Evolutionary conservation across 2,329 filamentous ascomycete genomes (phyloP).

Genomic region (Alternaria alternata): DNA sequence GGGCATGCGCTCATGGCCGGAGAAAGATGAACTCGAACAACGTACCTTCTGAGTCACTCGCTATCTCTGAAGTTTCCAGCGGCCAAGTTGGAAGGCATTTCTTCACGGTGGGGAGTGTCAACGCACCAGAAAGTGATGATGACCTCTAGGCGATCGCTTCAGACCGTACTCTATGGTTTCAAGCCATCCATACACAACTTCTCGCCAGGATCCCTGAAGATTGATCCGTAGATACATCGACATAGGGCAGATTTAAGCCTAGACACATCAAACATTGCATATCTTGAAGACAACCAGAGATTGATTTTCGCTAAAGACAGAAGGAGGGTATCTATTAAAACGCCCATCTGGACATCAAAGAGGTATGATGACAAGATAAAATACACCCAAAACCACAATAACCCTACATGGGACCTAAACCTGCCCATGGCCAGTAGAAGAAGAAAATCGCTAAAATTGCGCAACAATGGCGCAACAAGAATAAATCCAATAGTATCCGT

Average conservation of each 20-base stretch:
- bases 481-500: background rate
- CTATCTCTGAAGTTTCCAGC: background rate
- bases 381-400: background rate
- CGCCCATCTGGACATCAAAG: background rate
- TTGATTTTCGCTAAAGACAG: background rate
- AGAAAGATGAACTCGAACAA: background rate
- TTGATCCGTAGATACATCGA: too few relatives aligned
- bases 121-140: background rate
- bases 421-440: background rate
- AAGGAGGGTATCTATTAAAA: slow-evolving; percentile 5
- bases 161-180: background rate
- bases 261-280: background rate
- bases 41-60: background rate
- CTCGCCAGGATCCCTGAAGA: too few relatives aligned
- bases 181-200: too few relatives aligned
- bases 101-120: too few relatives aligned
- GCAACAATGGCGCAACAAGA: background rate
- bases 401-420: background rate
- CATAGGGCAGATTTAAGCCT: too few relatives aligned
- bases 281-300: background rate
- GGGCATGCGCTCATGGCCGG: background rate
- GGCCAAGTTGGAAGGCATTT: too few relatives aligned
- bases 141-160: background rate
- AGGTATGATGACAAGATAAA: background rate
- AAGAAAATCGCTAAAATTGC: background rate